Conservation (phyloP, 305 asterid genomes). For the Rubia balearica region DNA sequence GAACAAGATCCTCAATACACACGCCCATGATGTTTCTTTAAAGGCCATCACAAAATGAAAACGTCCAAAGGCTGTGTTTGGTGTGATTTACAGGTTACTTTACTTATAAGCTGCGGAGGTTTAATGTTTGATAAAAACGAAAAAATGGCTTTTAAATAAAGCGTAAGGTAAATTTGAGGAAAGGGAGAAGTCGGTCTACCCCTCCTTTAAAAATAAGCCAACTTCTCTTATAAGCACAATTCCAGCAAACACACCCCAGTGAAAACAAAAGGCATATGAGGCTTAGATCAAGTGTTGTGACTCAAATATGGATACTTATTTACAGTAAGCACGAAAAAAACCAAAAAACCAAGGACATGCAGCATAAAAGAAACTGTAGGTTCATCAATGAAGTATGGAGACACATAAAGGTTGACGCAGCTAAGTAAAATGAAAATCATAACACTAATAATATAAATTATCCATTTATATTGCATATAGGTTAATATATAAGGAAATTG, state of each 20-base stretch:
- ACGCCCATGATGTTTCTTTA: neutral
- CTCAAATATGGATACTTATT: neutral
- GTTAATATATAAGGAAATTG: neutral
- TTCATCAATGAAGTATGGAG: neutral
- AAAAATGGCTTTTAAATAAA: neutral
- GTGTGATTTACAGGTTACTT: neutral
- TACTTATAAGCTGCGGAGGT: neutral
- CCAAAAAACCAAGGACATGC: neutral
- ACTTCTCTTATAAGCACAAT: neutral
- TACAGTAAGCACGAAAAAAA: neutral
- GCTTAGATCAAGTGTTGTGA: neutral
- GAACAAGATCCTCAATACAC: neutral
- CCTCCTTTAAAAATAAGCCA: neutral
- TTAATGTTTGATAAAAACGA: neutral
- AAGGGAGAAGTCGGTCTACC: neutral
- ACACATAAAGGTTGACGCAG: neutral
- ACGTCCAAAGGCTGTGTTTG: neutral
- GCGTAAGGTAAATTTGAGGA: neutral
- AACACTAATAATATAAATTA: neutral
- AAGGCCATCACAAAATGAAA: neutral
- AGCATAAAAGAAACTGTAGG: neutral
- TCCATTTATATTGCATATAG: neutral
- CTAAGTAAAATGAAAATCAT: neutral
- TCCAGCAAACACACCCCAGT: neutral
- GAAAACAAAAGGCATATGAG: neutral